Evolutionary conservation across 331 rosid genomes (phyloP).

Genomic region (Acacia concinna): DNA sequence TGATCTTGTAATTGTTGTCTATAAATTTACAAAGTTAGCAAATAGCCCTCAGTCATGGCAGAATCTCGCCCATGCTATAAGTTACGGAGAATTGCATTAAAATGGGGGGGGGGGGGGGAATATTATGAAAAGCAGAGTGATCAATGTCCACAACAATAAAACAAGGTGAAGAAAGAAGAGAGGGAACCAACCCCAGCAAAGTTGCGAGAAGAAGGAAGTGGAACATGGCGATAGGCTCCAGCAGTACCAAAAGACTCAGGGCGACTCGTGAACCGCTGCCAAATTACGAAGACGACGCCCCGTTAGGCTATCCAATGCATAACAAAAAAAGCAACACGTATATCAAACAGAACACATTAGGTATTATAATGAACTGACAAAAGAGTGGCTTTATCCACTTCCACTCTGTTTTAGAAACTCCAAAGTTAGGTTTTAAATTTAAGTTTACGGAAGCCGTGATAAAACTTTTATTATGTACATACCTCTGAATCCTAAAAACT

Average conservation of each 20-base stretch:
- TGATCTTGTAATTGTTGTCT: background rate
- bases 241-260: conserved; percentile 48
- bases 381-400: background rate
- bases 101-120: too few species aligned
- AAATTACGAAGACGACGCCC: conserved; percentile 22
- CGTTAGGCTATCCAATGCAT: background rate
- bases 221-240: conserved; percentile 58
- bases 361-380: background rate
- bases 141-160: background rate
- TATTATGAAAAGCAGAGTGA: background rate
- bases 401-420: too few species aligned
- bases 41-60: background rate
- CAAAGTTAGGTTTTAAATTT: too few species aligned
- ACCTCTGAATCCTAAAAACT: too few species aligned
- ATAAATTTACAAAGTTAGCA: background rate
- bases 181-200: conserved; percentile 65
- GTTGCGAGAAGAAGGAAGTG: conserved; percentile 70
- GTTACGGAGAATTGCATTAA: background rate
- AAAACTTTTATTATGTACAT: too few species aligned
- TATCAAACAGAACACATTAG: background rate
- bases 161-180: conserved; percentile 19
- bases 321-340: background rate
- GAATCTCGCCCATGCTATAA: background rate
- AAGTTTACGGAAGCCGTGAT: too few species aligned
- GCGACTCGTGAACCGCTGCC: conserved; percentile 63